phyloP scores from a whole-genome alignment of 371 early-diverging fungal species.

The Saksenaea oblongispora region DNA sequence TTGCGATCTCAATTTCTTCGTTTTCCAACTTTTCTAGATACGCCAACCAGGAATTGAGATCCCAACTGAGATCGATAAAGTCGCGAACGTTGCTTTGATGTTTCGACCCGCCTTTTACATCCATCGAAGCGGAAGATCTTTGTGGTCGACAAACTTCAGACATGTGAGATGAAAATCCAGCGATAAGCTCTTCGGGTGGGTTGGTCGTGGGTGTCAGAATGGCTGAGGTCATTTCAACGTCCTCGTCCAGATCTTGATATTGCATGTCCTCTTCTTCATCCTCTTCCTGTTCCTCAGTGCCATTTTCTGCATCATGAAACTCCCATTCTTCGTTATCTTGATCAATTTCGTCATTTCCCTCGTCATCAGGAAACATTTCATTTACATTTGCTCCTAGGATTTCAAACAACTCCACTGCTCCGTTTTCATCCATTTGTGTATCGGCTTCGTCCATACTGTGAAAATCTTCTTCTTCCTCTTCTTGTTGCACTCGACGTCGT shows the following conservation, averaged over 20 bases:
- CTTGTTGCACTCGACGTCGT: constrained; percentile 30
- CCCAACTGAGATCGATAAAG: constrained; percentile 40
- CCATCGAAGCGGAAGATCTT: background rate
- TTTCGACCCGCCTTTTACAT: background rate
- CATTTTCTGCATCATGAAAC: background rate
- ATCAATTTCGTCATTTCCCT: constrained; percentile 13
- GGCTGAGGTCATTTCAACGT: constrained; percentile 9
- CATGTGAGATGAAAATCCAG: background rate
- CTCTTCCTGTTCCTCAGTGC: constrained; percentile 9
- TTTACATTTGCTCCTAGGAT: background rate
- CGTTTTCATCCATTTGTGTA: constrained; percentile 14
- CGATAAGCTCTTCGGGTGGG: background rate
- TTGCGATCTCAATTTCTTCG: constrained; percentile 27
- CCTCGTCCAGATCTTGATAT: constrained; percentile 1
- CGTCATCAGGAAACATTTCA: constrained; percentile 10
- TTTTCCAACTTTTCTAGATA: constrained; percentile 28
- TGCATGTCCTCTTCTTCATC: constrained; percentile 7
- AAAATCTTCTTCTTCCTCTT: constrained; percentile 19
- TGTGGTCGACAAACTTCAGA: background rate
- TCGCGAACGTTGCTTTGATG: constrained; percentile 19
- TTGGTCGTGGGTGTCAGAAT: background rate
- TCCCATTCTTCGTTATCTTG: constrained; percentile 19
- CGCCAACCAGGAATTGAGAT: constrained; percentile 35
- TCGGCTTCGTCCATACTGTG: constrained; percentile 9
- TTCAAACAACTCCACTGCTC: constrained; percentile 12